A percentile compares a stretch with the other conserved stretches of the same genome.
Conservation (phyloP, 2,329 filamentous ascomycete species). For the Fusarium sarcochroum region DNA sequence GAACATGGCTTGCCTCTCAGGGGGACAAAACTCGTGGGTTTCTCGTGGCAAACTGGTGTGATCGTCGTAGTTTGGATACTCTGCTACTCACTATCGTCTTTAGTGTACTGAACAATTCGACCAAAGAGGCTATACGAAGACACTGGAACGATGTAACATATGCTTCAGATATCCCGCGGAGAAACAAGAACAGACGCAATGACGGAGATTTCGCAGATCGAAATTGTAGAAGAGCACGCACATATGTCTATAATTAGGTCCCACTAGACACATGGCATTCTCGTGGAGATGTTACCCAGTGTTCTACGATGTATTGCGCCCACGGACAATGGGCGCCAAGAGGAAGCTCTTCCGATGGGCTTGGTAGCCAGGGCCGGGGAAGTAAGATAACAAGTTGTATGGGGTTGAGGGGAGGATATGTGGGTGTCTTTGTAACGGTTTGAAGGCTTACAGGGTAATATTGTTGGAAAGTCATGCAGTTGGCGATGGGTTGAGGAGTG, state of each 20-base stretch:
- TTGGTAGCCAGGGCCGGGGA: too few relatives aligned
- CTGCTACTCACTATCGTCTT: not conserved
- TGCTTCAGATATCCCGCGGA: not conserved
- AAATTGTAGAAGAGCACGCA: not conserved
- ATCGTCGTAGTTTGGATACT: not conserved
- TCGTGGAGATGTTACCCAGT: not conserved
- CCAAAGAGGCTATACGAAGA: not conserved
- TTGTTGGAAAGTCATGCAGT: not conserved
- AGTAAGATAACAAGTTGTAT: too few relatives aligned
- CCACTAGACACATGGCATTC: constrained; percentile 15
- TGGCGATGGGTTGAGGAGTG: not conserved
- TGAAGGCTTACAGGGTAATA: not conserved
- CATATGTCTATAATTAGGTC: not conserved
- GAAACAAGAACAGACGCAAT: not conserved
- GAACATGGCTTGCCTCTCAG: constrained; percentile 1
- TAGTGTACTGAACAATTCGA: too few relatives aligned
- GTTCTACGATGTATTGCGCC: not conserved
- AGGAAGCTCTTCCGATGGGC: not conserved
- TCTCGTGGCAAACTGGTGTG: constrained; percentile 8
- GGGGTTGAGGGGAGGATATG: not conserved
- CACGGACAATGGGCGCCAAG: not conserved
- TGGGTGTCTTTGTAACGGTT: not conserved
- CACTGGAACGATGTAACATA: not conserved
- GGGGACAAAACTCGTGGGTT: constrained; percentile 13
- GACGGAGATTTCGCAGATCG: not conserved